Conservation (phyloP, 2,329 filamentous ascomycete species). For the Hypoxylon rubiginosum region DNA sequence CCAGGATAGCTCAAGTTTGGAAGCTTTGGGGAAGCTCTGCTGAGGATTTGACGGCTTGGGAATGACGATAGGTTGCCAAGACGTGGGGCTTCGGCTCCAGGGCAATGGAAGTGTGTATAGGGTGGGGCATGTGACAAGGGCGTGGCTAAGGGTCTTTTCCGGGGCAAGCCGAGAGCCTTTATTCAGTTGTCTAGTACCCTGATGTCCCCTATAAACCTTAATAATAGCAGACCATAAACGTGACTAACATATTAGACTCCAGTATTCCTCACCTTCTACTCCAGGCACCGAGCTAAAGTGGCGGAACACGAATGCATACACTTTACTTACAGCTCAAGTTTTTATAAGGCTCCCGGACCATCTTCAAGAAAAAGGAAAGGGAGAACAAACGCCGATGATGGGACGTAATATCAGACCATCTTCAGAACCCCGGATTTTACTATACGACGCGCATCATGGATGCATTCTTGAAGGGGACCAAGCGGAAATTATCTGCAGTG, state of each 20-base stretch:
- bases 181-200: too few relatives aligned
- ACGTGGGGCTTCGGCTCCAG: constrained; percentile 47
- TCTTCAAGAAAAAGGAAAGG: constrained; percentile 3
- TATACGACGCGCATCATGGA: constrained; percentile 61
- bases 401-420: constrained; percentile 4
- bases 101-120: constrained; percentile 10
- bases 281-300: constrained; percentile 7
- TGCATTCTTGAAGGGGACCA: constrained; percentile 67
- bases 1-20: constrained; percentile 3
- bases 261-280: neutral
- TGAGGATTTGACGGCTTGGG: constrained; percentile 23
- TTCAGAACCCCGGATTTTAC: constrained; percentile 9
- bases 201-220: constrained; percentile 8
- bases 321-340: neutral
- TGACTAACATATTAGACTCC: neutral
- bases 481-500: constrained; percentile 60
- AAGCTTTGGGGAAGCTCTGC: constrained; percentile 2
- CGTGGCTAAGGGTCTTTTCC: neutral
- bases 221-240: neutral
- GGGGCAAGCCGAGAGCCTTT: neutral
- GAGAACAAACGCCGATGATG: constrained; percentile 11
- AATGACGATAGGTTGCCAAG: constrained; percentile 38
- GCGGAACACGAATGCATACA: neutral
- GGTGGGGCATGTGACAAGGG: constrained; percentile 3
- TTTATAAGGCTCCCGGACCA: neutral